Base-by-base conservation (phyloP, 805 yeast genomes). In the Candida suzukii region DNA sequence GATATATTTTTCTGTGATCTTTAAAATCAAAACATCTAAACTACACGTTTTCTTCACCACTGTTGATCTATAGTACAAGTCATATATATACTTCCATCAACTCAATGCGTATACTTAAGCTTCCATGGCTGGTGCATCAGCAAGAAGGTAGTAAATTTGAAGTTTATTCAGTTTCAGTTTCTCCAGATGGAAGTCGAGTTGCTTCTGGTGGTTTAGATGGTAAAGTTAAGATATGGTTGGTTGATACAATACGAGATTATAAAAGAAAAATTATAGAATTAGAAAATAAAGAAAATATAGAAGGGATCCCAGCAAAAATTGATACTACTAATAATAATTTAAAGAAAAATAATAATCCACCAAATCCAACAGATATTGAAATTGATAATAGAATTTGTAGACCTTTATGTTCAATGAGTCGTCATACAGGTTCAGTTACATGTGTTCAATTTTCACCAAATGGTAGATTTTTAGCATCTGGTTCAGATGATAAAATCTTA, bases 181-280 rank as follows among this genome's bases (percentile, higher is more conserved):
- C 86, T 46, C 77, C 87, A 0, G 95, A 88, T 63, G 96, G 96
- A 1, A 60, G 78, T 37, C 66, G 96, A 42, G 59, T 91, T 21
- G 99, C 97, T 1, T 82, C 97, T 1, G 99, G 98, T 16, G 99
- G 98, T 1, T 63, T 84, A 31, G 91, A 91, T 63, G 96, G 98
- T 0, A 88, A 87, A 51, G 88, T 93, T 35, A 75, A 91, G 47
- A 83, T 91, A 36, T 91, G 99, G 99, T 79, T 83, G 12, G 66
- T 78, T 8, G 72, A 68, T 5, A 74, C 83, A 11, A 68, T 83
- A 9, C 51, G 64, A 12, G 63, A 68, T 33, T 78, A 70, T 50
- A 59, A 61, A 34, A 42, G 44, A 3, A 47, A 41, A 7, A 38
- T 42, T 16, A 48, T 58, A 14, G n/a, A 44, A 34, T 39, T 17